These are phyloP conservation scores for Penicillium parvum DNA, from an alignment of 495 filamentous ascomycete species.

Conservation along the genomic window DNA sequence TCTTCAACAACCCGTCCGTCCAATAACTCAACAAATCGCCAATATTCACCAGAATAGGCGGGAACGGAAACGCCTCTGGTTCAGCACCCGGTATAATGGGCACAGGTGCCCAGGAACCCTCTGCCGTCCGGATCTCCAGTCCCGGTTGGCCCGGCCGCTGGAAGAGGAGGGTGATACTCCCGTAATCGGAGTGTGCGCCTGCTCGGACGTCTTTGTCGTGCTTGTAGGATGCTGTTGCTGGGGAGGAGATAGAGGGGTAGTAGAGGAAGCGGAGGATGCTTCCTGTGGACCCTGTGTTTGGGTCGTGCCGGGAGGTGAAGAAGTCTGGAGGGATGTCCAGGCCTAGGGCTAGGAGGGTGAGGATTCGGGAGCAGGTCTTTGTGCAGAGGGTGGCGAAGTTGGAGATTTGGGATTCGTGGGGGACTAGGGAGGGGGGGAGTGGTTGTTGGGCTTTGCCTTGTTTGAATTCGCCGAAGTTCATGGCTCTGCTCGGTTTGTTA, in stretches of 20 bases:
- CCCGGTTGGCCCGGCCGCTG: constrained; percentile 78
- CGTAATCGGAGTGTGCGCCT: constrained; percentile 67
- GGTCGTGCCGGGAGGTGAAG: constrained; percentile 71
- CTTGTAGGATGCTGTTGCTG: constrained; percentile 35
- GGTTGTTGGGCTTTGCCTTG: constrained; percentile 74
- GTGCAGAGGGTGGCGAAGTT: constrained; percentile 68
- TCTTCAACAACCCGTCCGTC: constrained; percentile 80
- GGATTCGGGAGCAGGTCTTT: constrained; percentile 64
- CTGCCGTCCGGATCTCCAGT: constrained; percentile 70
- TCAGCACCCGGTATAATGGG: constrained; percentile 40
- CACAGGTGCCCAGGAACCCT: constrained; percentile 42
- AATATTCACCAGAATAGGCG: constrained; percentile 88
- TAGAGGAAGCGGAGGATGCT: constrained; percentile 80
- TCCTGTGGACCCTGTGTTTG: constrained; percentile 54
- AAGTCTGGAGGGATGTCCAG: constrained; percentile 59
- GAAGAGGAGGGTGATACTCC: constrained; percentile 66
- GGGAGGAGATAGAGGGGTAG: constrained; percentile 58
- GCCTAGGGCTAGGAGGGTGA: constrained; percentile 71
- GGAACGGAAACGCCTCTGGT: constrained; percentile 42
- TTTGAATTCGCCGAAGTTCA: constrained; percentile 84
- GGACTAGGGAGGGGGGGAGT: constrained; percentile 60
- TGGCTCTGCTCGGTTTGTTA: constrained; percentile 55
- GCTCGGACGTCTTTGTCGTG: constrained; percentile 57
- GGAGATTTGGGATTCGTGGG: constrained; percentile 56
- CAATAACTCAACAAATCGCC: constrained; percentile 88